Evolutionary conservation across 2,329 filamentous ascomycete species (phyloP), one percentile per base, ranked within the genome.

Genomic region (Fusarium domesticum): DNA sequence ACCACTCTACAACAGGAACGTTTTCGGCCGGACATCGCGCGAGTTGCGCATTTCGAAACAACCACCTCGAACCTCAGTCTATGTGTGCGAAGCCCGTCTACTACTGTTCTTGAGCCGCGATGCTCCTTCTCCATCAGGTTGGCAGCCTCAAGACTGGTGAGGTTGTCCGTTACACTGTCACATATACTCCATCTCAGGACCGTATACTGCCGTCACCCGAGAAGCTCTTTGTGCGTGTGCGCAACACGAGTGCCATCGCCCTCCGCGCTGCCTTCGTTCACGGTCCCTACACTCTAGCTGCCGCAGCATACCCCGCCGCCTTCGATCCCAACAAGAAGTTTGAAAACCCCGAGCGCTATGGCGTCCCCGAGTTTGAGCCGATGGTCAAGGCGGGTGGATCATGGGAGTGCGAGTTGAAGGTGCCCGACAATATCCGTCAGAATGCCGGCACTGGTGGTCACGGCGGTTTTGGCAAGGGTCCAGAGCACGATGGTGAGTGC

Each of bases 201-300:
- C 89, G 89, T 56, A 95, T 96, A 63, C 78, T 96, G 3, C 93
- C 93, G 4, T 85, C 89, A 5, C 92, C 92, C 19, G 74, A 85
- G 53, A 77, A 83, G 58, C 81, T 98, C 30, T 81, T 89, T 68
- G 80, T 98, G 35, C 89, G 88, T 58, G 84, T 98, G 65, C 92
- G 88, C 65, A 98, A 98, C 68, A 91, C 88, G 8, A 93, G 87
- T 31, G 86, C 89, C 45, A 88, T 96, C 53, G 88, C 93, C 14
- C 75, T 97, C 31, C 88, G 93, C 61, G 93, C 93, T 42, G 93
- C 93, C 44, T 98, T 96, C 65, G 85, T 98, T 42, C 93, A 96
- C 69, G 93, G 93, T 0, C 93, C 93, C 1, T 98, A 98, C 64
- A 95, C 85, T 1, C 78, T 97, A 30, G 90, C 89, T 60, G 85